phyloP scores from a whole-genome alignment of 257 asterid genomes.

The Euphrasia confusa region DNA sequence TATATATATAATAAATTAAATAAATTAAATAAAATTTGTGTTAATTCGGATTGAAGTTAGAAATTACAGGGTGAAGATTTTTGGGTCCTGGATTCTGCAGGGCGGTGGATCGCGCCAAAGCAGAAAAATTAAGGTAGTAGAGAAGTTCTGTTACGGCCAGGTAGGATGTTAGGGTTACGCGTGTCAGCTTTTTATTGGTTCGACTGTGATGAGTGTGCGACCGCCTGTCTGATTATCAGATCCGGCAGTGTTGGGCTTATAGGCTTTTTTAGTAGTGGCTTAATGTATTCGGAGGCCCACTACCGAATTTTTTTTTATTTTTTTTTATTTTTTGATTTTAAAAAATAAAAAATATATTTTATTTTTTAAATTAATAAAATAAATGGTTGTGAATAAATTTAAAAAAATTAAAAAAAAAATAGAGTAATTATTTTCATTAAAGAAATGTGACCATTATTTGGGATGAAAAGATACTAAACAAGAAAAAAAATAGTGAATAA shows the following conservation, averaged over 20 bases:
- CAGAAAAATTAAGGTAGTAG: constrained; percentile 25
- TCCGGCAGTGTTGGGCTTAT: constrained; percentile 6
- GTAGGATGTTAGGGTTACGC: not conserved
- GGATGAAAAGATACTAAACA: not conserved
- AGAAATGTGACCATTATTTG: too few species aligned
- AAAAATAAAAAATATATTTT: too few species aligned
- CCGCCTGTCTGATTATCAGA: too few species aligned
- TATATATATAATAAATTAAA: not conserved
- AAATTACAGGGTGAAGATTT: constrained; percentile 21
- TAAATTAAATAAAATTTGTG: not conserved
- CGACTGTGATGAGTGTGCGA: not conserved
- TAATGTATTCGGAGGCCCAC: not conserved
- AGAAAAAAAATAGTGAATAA: too few species aligned
- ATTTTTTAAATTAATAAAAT: too few species aligned
- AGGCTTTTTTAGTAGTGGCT: not conserved
- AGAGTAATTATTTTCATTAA: too few species aligned
- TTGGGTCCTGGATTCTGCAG: constrained; percentile 67
- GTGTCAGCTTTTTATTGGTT: constrained; percentile 25
- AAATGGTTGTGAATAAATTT: too few species aligned
- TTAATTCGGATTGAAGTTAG: constrained; percentile 19
- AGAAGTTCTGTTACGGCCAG: constrained; percentile 14
- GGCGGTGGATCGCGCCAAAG: constrained; percentile 52
- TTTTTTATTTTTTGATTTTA: too few species aligned
- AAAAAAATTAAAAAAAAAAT: too few species aligned
- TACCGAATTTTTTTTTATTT: not conserved